Evolutionary conservation across 192 early-diverging fungal species (phyloP).

Genomic region (Coemansia nantahalensis): DNA sequence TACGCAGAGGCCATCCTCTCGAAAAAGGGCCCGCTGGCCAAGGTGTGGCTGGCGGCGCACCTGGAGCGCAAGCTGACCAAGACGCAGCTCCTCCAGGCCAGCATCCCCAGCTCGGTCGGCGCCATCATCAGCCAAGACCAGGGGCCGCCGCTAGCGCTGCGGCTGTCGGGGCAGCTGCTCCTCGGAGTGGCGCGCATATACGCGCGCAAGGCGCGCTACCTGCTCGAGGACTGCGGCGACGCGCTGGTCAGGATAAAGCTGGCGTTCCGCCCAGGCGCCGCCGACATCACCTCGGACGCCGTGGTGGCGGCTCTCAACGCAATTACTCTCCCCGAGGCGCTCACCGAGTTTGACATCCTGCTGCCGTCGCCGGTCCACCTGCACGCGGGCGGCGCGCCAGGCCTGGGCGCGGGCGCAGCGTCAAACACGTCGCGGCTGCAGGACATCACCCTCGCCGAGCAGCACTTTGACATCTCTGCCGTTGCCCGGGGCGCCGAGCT

Average conservation of each 20-base stretch:
- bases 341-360: constrained; percentile 91
- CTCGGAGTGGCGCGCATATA: constrained; percentile 94
- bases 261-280: constrained; percentile 70
- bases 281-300: constrained; percentile 79
- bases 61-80: constrained; percentile 97
- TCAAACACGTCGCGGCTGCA: constrained; percentile 60
- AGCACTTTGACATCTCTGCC: constrained; percentile 53
- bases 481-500: constrained; percentile 35
- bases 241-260: constrained; percentile 93
- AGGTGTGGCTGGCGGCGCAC: constrained; percentile 97
- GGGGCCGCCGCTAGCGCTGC: constrained; percentile 81
- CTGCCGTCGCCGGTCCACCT: constrained; percentile 67
- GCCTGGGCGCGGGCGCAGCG: constrained; percentile 8
- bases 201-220: constrained; percentile 92
- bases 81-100: constrained; percentile 90
- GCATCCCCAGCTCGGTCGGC: constrained; percentile 82
- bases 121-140: constrained; percentile 78
- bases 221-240: constrained; percentile 97
- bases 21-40: constrained; percentile 86
- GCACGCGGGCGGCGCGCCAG: constrained; percentile 1
- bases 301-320: constrained; percentile 68
- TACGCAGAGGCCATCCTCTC: constrained; percentile 77
- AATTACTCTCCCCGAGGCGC: constrained; percentile 83
- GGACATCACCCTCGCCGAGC: constrained; percentile 69
- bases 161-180: constrained; percentile 94